Evolutionary conservation across 495 filamentous ascomycete species (phyloP).

Genomic region (Podospora pseudocomata): DNA sequence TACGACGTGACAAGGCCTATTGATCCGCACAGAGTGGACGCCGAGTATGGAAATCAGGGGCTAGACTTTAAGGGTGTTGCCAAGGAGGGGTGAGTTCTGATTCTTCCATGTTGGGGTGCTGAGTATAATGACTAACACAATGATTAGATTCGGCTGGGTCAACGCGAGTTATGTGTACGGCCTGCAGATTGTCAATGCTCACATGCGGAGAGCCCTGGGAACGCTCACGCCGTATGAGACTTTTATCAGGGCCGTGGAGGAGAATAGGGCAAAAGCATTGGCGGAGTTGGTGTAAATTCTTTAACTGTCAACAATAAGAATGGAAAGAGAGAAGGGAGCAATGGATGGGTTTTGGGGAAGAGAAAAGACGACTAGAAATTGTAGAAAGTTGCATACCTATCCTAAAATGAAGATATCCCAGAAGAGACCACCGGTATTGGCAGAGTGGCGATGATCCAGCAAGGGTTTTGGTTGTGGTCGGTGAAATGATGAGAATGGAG

Average conservation of each 20-base stretch:
- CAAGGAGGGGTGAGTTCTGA: constrained; percentile 78
- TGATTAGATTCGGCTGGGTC: constrained; percentile 89
- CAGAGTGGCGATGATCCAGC: not conserved
- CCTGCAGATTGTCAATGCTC: constrained; percentile 74
- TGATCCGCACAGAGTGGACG: constrained; percentile 87
- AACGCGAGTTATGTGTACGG: constrained; percentile 95
- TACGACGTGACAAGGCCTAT: constrained; percentile 90
- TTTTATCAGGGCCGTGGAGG: constrained; percentile 54
- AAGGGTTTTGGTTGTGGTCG: not conserved
- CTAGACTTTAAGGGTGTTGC: constrained; percentile 89
- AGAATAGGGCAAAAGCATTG: constrained; percentile 42
- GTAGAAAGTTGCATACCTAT: not conserved
- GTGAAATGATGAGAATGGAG: no score
- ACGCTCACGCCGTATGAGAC: constrained; percentile 78
- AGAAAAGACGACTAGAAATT: not conserved
- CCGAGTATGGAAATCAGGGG: constrained; percentile 97
- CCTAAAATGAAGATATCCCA: not conserved
- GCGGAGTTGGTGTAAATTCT: constrained; percentile 33
- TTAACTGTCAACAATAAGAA: not conserved
- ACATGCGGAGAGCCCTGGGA: constrained; percentile 81
- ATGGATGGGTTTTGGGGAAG: not conserved
- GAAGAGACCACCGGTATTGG: not conserved
- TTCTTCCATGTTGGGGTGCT: not conserved
- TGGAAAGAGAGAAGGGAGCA: not conserved
- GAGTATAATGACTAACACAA: constrained; percentile 25